Evolutionary conservation across 306 rosid species (phyloP).

Genomic region (Pyrus bretschneideri): DNA sequence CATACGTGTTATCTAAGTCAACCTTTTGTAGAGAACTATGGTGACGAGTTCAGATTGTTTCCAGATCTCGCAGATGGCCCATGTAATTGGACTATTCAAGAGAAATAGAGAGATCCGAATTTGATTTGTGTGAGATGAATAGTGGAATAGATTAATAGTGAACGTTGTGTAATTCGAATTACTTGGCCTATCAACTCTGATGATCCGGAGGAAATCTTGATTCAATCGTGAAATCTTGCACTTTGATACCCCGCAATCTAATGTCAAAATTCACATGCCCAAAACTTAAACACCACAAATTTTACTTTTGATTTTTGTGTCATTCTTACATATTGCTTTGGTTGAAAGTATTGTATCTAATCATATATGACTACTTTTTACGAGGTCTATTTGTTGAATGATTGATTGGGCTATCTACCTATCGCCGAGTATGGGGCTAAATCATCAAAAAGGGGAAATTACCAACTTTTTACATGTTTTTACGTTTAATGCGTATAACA

Average conservation of each 20-base stretch:
- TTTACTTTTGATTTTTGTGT: background rate
- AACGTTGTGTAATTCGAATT: no score
- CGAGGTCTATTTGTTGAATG: background rate
- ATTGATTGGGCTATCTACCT: background rate
- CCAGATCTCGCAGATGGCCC: rapidly evolving
- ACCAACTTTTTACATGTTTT: background rate
- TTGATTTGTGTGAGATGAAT: no score
- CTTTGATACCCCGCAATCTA: slow-evolving; percentile 10
- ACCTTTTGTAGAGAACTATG: slow-evolving; percentile 7
- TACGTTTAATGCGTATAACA: background rate
- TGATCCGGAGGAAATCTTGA: no score
- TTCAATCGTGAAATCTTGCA: background rate
- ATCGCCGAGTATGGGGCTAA: background rate
- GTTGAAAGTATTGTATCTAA: background rate
- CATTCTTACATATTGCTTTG: background rate
- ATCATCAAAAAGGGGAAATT: background rate
- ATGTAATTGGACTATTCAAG: no score
- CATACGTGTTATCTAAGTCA: no score
- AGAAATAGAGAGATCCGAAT: no score
- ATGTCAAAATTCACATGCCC: background rate
- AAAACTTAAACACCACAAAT: background rate
- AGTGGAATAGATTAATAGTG: rapidly evolving
- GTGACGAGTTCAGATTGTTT: no score
- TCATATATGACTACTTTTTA: background rate
- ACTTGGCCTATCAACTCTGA: rapidly evolving